A percentile compares a stretch with the other conserved stretches of the same genome.
Conservation (phyloP, 768 basidiomycete genomes). For the Trametes maxima region DNA sequence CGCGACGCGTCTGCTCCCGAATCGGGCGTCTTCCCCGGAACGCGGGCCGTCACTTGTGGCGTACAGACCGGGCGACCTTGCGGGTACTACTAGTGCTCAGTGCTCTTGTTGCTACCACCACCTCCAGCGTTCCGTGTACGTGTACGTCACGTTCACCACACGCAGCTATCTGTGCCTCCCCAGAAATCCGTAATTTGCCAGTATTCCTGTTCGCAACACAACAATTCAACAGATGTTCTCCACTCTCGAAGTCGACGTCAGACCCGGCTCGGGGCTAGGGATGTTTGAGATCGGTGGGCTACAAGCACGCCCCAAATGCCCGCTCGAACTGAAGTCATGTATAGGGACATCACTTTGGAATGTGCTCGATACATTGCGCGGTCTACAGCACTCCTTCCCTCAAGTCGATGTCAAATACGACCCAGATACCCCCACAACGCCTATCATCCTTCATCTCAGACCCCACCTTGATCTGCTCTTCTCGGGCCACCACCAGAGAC, state of each 20-base stretch:
- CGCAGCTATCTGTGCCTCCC: not conserved
- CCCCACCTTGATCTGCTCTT: constrained; percentile 88
- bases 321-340: constrained; percentile 8
- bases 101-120: not conserved
- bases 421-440: constrained; percentile 69
- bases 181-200: not conserved
- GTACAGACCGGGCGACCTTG: not conserved
- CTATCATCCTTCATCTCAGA: constrained; percentile 74
- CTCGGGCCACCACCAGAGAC: constrained; percentile 74
- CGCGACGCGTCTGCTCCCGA: constrained; percentile 28
- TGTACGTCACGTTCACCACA: not conserved
- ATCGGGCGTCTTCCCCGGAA: constrained; percentile 7
- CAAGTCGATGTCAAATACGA: constrained; percentile 86
- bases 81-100: not conserved
- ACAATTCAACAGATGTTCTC: constrained; percentile 55
- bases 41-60: constrained; percentile 6
- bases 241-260: constrained; percentile 71
- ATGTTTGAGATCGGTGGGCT: constrained; percentile 71
- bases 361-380: constrained; percentile 66
- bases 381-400: constrained; percentile 69
- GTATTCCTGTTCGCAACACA: too few species aligned
- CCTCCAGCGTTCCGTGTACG: too few species aligned
- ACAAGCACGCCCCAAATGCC: not conserved
- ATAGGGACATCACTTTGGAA: constrained; percentile 80
- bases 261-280: constrained; percentile 76